Evolutionary conservation across 352 stramenopile genomes (phyloP).

Genomic region (Aphanomyces invadans): DNA sequence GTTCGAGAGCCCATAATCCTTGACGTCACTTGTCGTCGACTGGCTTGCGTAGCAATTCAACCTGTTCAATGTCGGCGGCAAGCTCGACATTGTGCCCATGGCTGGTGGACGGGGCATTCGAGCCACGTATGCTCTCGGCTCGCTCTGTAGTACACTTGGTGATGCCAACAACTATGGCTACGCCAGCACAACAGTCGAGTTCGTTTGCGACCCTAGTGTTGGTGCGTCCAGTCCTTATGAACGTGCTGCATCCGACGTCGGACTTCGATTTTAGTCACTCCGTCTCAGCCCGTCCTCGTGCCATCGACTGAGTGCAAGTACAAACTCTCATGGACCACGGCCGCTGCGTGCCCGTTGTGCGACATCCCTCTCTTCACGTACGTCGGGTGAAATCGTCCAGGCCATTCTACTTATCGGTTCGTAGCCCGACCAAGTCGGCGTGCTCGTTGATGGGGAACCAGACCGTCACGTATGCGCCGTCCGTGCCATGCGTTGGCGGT

Average conservation of each 20-base stretch:
- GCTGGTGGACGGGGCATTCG: background rate
- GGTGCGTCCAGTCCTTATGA: background rate
- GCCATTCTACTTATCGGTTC: too few relatives aligned
- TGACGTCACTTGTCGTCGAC: background rate
- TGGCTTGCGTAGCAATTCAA: constrained; percentile 14
- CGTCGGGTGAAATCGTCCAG: background rate
- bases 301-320: background rate
- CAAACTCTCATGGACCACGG: constrained; percentile 7
- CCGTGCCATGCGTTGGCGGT: constrained; percentile 12
- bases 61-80: constrained; percentile 19
- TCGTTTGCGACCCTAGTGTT: constrained; percentile 4
- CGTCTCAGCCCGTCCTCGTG: background rate
- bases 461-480: background rate
- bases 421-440: background rate
- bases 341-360: constrained; percentile 19
- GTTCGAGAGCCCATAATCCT: too few relatives aligned
- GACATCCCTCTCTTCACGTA: constrained; percentile 11
- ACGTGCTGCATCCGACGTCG: too few relatives aligned
- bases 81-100: constrained; percentile 8
- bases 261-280: too few relatives aligned
- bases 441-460: constrained; percentile 7
- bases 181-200: constrained; percentile 12
- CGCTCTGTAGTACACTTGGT: background rate
- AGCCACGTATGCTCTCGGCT: constrained; percentile 9
- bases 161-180: background rate